Evolutionary conservation across 257 asterid genomes (phyloP).

Genomic region (Plectranthus barbatus): DNA sequence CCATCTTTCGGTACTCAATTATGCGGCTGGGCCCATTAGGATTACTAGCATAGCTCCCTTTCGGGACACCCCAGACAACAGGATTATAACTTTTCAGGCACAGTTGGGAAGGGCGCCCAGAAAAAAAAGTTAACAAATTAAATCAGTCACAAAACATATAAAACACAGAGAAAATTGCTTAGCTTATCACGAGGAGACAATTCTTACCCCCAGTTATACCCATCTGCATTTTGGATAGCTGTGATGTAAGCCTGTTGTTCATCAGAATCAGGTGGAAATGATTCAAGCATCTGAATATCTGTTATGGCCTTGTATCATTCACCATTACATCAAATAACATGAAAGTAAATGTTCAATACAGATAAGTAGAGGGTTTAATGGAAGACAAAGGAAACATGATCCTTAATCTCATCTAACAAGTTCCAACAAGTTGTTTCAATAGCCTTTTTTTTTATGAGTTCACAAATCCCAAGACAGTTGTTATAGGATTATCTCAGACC

Average conservation of each 20-base stretch:
- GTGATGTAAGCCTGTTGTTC: conserved; percentile 79
- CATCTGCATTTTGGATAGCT: conserved; percentile 73
- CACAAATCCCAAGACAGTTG: neutral
- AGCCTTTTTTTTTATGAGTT: neutral
- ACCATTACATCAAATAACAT: neutral
- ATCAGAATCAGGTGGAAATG: conserved; percentile 79
- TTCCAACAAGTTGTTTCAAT: neutral
- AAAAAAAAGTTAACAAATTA: conserved; percentile 3
- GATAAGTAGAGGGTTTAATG: neutral
- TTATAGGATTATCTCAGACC: neutral
- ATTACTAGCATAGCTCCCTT: conserved; percentile 85
- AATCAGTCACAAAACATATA: conserved; percentile 2
- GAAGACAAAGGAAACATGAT: neutral
- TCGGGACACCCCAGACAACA: conserved; percentile 94
- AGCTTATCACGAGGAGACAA: conserved; percentile 12
- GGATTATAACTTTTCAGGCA: conserved; percentile 72
- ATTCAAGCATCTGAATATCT: conserved; percentile 66
- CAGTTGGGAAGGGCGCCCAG: conserved; percentile 10
- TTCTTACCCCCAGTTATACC: conserved; percentile 93
- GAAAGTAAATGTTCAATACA: neutral
- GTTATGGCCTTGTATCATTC: conserved; percentile 12
- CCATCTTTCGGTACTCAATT: conserved; percentile 86
- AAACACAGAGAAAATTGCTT: neutral
- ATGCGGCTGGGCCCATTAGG: conserved; percentile 76
- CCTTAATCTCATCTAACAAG: neutral